These are phyloP conservation scores for Ogataea philodendri DNA, from an alignment of 805 yeast species.

Conservation along the genomic window DNA sequence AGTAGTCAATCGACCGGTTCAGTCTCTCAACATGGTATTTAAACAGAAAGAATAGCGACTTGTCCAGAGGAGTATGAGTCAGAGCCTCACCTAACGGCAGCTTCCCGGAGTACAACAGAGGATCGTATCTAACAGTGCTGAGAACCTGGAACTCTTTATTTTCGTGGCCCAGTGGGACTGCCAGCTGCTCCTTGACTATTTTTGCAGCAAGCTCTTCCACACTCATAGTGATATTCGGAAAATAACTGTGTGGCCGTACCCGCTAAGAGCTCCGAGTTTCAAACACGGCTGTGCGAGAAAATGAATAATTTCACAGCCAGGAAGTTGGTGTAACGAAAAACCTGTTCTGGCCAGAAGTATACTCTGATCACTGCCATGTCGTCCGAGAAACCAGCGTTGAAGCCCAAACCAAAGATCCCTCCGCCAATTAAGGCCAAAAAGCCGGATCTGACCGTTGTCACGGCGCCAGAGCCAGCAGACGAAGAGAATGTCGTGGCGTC, in stretches of 20 bases:
- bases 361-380: conserved; percentile 15
- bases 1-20: conserved; percentile 50
- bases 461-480: not conserved
- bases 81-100: conserved; percentile 26
- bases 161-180: conserved; percentile 17
- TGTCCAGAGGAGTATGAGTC: conserved; percentile 25
- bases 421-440: conserved; percentile 29
- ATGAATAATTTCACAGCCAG: conserved; percentile 7
- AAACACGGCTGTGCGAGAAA: conserved; percentile 14
- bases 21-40: conserved; percentile 64
- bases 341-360: conserved; percentile 5
- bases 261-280: too few relatives aligned
- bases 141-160: conserved; percentile 49
- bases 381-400: conserved; percentile 32
- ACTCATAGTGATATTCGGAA: conserved; percentile 1
- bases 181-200: conserved; percentile 12
- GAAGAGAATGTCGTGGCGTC: conserved; percentile 7
- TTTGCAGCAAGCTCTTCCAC: conserved; percentile 9
- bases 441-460: conserved; percentile 18
- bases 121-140: conserved; percentile 77
- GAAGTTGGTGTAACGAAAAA: conserved; percentile 2
- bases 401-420: conserved; percentile 35
- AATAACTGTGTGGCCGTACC: too few relatives aligned
- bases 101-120: conserved; percentile 40
- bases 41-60: conserved; percentile 54